These are phyloP conservation scores for Medicago arabica DNA, from an alignment of 306 rosid genomes.

Conservation along the genomic window DNA sequence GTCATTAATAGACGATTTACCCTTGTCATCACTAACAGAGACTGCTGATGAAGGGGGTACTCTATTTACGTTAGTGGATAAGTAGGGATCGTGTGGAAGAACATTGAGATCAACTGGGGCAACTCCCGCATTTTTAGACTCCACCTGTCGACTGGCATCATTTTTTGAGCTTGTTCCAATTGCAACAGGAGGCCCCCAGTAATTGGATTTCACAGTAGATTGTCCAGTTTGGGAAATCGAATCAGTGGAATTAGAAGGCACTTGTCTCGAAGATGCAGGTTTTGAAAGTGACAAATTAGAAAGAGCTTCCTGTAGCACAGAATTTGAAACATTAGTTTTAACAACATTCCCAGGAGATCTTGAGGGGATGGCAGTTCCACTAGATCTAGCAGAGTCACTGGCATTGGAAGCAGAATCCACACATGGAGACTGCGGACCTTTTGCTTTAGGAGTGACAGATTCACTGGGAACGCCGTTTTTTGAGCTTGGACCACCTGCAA, in stretches of 20 bases:
- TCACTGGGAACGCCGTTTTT: constrained; percentile 38
- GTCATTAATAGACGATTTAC: constrained; percentile 33
- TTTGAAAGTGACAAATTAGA: constrained; percentile 55
- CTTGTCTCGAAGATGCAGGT: constrained; percentile 48
- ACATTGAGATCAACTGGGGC: constrained; percentile 63
- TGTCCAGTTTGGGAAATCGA: constrained; percentile 40
- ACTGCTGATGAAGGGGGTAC: constrained; percentile 39
- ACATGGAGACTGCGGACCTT: constrained; percentile 29
- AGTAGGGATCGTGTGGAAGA: constrained; percentile 49
- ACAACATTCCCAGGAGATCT: constrained; percentile 44
- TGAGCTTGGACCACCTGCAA: constrained; percentile 42
- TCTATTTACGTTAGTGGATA: constrained; percentile 25
- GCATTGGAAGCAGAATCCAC: constrained; percentile 43
- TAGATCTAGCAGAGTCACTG: constrained; percentile 44
- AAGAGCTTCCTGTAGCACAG: constrained; percentile 47
- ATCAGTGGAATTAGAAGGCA: constrained; percentile 46
- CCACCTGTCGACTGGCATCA: constrained; percentile 38
- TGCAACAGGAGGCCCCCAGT: constrained; percentile 35
- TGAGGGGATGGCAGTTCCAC: constrained; percentile 57
- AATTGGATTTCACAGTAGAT: constrained; percentile 27
- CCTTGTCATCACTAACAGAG: constrained; percentile 49
- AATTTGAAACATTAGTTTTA: constrained; percentile 43
- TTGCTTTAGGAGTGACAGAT: constrained; percentile 34
- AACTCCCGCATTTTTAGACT: constrained; percentile 39
- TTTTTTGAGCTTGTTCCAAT: constrained; percentile 39